Conservation (phyloP, 768 basidiomycete genomes). For the Vishniacozyma victoriae region DNA sequence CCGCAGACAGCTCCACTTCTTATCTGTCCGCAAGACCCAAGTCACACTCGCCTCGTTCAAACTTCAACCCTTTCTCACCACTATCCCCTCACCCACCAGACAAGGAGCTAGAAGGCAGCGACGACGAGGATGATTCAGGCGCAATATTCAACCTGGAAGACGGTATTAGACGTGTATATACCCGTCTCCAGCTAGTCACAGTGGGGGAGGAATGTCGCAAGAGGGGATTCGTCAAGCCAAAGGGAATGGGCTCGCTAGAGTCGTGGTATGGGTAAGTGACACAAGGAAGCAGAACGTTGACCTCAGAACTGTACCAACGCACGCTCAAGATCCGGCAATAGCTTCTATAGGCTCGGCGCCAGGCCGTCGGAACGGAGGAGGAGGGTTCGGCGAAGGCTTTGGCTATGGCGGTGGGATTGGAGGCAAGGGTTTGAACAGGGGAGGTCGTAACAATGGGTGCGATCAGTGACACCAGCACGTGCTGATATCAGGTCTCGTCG, state of each 20-base stretch:
- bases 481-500: background rate
- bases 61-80: conserved; percentile 19
- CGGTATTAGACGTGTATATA: conserved; percentile 4
- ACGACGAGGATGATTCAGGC: conserved; percentile 3
- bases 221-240: conserved; percentile 7
- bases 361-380: conserved; percentile 8
- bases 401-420: conserved; percentile 37
- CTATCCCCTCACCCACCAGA: conserved; percentile 16
- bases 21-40: too few species aligned
- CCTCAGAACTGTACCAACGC: background rate
- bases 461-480: background rate
- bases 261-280: conserved; percentile 25
- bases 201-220: conserved; percentile 17
- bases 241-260: conserved; percentile 6
- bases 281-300: conserved; percentile 19
- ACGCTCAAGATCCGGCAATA: conserved; percentile 33
- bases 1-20: too few species aligned
- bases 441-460: conserved; percentile 28
- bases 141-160: background rate
- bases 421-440: conserved; percentile 19
- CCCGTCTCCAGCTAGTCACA: conserved; percentile 13
- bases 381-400: conserved; percentile 37
- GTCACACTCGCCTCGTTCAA: conserved; percentile 7
- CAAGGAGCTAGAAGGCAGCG: background rate
- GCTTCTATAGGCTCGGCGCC: conserved; percentile 23